A percentile compares a stretch with the other conserved stretches of the same genome.
Conservation (phyloP, 2,329 filamentous ascomycete species). For the Colletotrichum sp. region DNA sequence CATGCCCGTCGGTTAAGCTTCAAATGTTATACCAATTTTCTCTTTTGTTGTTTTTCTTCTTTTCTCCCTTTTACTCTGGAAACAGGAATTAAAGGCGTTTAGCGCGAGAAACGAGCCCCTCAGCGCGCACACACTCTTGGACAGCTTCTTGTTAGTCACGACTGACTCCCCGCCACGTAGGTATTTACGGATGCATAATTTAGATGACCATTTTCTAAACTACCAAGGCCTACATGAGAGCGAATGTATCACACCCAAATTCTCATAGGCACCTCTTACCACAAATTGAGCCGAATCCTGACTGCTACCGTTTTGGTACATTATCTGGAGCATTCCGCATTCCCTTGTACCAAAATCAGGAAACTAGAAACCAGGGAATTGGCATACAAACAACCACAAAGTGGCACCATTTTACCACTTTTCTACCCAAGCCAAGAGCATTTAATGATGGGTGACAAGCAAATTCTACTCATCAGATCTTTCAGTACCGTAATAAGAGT, state of each 20-base stretch:
- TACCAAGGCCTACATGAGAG: too few species aligned
- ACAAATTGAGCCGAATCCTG: neutral
- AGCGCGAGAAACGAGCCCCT: neutral
- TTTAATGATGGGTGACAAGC: neutral
- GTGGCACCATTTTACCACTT: neutral
- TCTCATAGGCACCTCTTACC: neutral
- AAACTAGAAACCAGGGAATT: neutral
- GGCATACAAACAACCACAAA: neutral
- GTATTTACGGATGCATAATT: neutral
- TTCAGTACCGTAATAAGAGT: neutral
- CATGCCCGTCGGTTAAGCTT: neutral
- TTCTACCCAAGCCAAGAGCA: neutral
- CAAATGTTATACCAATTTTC: neutral
- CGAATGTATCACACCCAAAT: neutral
- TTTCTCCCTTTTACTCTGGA: neutral
- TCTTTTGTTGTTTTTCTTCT: neutral
- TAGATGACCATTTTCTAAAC: neutral
- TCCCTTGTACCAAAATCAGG: neutral
- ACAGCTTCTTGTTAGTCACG: neutral
- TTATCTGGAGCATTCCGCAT: neutral
- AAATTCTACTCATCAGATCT: neutral
- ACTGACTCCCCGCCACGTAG: neutral
- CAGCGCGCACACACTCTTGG: neutral
- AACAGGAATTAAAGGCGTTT: neutral
- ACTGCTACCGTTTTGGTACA: neutral